phyloP scores from a whole-genome alignment of 2,329 filamentous ascomycete genomes.

The Aspergillus phoenicis region DNA sequence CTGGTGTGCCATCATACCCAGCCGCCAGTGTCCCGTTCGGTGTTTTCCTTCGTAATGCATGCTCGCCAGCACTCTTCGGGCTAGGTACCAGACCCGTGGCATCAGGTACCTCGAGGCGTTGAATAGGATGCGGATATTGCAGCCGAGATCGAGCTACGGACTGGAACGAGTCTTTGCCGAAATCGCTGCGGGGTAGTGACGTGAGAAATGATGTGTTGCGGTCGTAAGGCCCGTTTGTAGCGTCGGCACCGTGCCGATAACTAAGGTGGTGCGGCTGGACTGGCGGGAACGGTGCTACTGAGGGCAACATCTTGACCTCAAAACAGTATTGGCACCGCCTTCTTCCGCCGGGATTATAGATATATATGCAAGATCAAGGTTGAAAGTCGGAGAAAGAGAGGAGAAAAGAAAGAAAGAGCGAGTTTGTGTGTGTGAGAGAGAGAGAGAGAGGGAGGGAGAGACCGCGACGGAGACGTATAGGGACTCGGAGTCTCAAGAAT shows the following conservation, averaged over 20 bases:
- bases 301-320: slow-evolving; percentile 51
- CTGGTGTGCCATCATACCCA: slow-evolving; percentile 82
- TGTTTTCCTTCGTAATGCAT: slow-evolving; percentile 86
- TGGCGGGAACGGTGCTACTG: slow-evolving; percentile 48
- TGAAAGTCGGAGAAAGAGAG: slow-evolving; percentile 3
- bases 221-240: slow-evolving; percentile 35
- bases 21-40: slow-evolving; percentile 90
- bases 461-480: slow-evolving; percentile 3
- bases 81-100: slow-evolving; percentile 27
- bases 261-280: slow-evolving; percentile 45
- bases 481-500: slow-evolving; percentile 8
- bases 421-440: background rate
- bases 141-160: slow-evolving; percentile 35
- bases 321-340: slow-evolving; percentile 5
- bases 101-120: slow-evolving; percentile 38
- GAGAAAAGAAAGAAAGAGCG: background rate
- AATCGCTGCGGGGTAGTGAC: slow-evolving; percentile 29
- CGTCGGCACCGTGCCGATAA: slow-evolving; percentile 35
- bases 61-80: slow-evolving; percentile 54
- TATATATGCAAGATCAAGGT: background rate
- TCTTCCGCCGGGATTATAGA: slow-evolving; percentile 16
- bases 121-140: slow-evolving; percentile 44
- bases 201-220: slow-evolving; percentile 29
- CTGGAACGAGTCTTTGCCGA: slow-evolving; percentile 30
- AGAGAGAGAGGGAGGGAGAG: background rate